Conservation (phyloP, 2,329 filamentous ascomycete genomes). For the Fusarium sp. region DNA sequence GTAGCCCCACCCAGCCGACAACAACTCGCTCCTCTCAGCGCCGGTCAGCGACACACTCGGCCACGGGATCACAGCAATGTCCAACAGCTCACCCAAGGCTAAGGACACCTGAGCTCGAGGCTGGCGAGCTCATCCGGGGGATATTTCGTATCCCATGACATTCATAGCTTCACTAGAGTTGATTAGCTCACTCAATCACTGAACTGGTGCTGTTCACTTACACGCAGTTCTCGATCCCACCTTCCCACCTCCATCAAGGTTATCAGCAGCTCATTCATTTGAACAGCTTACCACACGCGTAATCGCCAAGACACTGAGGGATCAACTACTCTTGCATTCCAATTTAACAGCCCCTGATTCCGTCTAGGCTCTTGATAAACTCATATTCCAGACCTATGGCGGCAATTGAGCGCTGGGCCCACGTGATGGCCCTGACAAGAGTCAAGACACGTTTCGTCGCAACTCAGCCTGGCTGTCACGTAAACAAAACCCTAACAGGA, state of each 20-base stretch:
- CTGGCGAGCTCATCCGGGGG: background rate
- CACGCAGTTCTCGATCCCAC: background rate
- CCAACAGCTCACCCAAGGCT: conserved; percentile 24
- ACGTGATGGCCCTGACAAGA: conserved; percentile 39
- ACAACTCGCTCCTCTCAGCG: conserved; percentile 34
- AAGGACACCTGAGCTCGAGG: background rate
- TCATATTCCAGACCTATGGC: background rate
- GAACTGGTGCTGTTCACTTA: conserved; percentile 17
- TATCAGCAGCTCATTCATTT: background rate
- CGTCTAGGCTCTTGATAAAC: background rate
- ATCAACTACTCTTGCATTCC: background rate
- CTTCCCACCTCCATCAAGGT: background rate
- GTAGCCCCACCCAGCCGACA: conserved; percentile 33
- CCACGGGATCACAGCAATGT: conserved; percentile 30
- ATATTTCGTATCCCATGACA: background rate
- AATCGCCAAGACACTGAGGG: background rate
- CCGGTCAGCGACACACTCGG: conserved; percentile 38
- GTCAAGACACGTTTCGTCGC: conserved; percentile 37
- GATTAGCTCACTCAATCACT: background rate
- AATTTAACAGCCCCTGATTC: background rate
- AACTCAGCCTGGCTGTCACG: conserved; percentile 15
- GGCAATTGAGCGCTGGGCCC: conserved; percentile 24
- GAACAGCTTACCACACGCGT: background rate
- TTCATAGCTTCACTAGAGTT: background rate
- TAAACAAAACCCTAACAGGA: conserved; percentile 43